Base-by-base conservation (phyloP, 2,329 filamentous ascomycete species). In the Eurotiales sp. region DNA sequence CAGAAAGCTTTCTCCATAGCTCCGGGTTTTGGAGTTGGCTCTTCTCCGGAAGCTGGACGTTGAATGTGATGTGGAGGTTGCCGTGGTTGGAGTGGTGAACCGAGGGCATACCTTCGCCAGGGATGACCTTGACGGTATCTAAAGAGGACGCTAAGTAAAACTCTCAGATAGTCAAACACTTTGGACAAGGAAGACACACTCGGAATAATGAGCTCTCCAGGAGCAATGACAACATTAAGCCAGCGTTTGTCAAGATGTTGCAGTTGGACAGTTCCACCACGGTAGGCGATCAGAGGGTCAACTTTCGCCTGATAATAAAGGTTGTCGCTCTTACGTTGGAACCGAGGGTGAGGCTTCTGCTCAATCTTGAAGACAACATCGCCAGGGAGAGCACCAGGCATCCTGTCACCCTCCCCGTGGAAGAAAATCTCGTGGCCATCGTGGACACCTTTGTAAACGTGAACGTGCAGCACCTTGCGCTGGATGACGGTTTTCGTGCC, bases 351-450 rank as follows among this genome's bases (percentile, higher is more conserved):
- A n/a, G 91, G 91, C 82, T 99, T 99, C 80, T 97, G 90, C 74
- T 97, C 92, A 59, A 99, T 97, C 77, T 97, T 91, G 68, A 99
- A 99, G 56, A 96, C 87, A 52, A 99, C 93, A 67, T 99, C 95
- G 59, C 95, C 93, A 14, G 93, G 88, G 68, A 95, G 83, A 48
- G 95, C 88, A 58, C 91, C 92, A 17, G 93, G 93, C 52, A 91
- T 85, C 70, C 97, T 93, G 69, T 99, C 93, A 73, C 93, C 93
- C 71, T 99, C 93, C 52, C 93, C 93, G 52, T 87, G 85, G 80
- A 97, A 99, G 69, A 96, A 91, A 59, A 99, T 90, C 80, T 95
- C 95, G 74, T 92, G 92, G 56, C 93, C 93, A 68, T 83, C 90
- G 73, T 87, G 86, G 57, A 99, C 90, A 74, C 93, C 93, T 67